Conservation (phyloP, 768 basidiomycete genomes). For the Hirschioporus abietinus region DNA sequence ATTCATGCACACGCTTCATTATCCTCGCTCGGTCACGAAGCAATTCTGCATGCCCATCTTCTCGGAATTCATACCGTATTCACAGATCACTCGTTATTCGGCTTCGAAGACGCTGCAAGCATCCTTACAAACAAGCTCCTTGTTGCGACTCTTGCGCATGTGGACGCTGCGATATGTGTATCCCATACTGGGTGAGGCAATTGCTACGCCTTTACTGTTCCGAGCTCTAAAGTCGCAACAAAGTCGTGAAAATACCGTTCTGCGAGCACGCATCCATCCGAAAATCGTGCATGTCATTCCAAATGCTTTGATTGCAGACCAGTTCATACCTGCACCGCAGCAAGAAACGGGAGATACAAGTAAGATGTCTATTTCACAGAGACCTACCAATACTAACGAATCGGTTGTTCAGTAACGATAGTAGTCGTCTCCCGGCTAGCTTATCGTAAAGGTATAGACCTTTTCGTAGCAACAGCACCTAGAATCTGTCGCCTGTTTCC, state of each 20-base stretch:
- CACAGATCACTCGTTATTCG: conserved; percentile 95
- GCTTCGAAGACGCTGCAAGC: conserved; percentile 94
- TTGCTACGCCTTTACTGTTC: background rate
- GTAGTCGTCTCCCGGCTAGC: conserved; percentile 87
- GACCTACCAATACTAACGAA: background rate
- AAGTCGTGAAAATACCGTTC: conserved; percentile 96
- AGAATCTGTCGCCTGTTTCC: conserved; percentile 82
- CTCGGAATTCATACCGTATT: conserved; percentile 89
- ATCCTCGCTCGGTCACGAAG: conserved; percentile 89
- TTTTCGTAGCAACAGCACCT: conserved; percentile 89
- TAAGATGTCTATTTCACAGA: conserved; percentile 8
- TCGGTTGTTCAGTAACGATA: conserved; percentile 66
- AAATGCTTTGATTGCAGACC: conserved; percentile 81
- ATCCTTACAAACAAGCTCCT: conserved; percentile 96
- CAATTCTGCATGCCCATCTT: conserved; percentile 80
- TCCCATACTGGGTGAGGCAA: conserved; percentile 84
- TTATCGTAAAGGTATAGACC: conserved; percentile 94
- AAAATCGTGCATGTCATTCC: conserved; percentile 86
- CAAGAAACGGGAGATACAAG: conserved; percentile 39
- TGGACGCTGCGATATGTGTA: conserved; percentile 93
- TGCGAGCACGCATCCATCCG: conserved; percentile 56
- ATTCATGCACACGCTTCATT: conserved; percentile 92
- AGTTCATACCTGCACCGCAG: conserved; percentile 64
- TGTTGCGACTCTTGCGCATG: conserved; percentile 78
- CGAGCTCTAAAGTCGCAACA: conserved; percentile 6